These are phyloP conservation scores for Arachnopeziza araneosa DNA, from an alignment of 2,329 filamentous ascomycete species.

Conservation along the genomic window DNA sequence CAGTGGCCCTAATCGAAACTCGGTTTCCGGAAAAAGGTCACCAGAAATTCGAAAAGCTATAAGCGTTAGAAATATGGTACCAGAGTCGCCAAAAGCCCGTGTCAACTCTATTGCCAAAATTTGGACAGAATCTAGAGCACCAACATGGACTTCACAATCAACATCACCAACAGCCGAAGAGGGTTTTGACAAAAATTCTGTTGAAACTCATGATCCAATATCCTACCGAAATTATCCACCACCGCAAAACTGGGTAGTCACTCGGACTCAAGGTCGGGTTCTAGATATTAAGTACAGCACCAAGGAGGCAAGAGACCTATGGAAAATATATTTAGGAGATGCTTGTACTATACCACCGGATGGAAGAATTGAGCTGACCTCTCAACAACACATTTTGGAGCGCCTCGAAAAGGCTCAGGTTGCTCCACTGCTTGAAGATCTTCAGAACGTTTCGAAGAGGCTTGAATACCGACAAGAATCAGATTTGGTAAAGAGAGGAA, in stretches of 20 bases:
- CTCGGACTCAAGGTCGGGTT: slow-evolving; percentile 4
- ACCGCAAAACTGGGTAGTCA: slow-evolving; percentile 5
- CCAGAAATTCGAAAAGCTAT: neutral
- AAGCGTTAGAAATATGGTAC: neutral
- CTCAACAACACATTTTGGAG: slow-evolving; percentile 8
- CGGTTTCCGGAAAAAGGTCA: neutral
- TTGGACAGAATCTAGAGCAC: neutral
- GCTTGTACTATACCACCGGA: slow-evolving; percentile 11
- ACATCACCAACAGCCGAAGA: neutral
- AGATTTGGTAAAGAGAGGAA: slow-evolving; percentile 4
- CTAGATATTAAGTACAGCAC: slow-evolving; percentile 6
- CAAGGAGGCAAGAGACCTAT: slow-evolving; percentile 2
- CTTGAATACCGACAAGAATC: slow-evolving; percentile 1
- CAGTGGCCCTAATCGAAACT: neutral
- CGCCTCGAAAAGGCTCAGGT: slow-evolving; percentile 7
- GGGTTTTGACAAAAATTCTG: neutral
- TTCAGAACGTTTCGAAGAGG: slow-evolving; percentile 1
- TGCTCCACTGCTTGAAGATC: slow-evolving; percentile 1
- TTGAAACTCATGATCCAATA: neutral
- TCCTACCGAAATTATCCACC: slow-evolving; percentile 4
- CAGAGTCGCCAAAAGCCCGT: neutral
- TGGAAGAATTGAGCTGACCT: slow-evolving; percentile 11
- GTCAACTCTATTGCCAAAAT: slow-evolving; percentile 1
- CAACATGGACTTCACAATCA: slow-evolving; percentile 1
- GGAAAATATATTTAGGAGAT: slow-evolving; percentile 8